These are phyloP conservation scores for Emmonsia crescens DNA, from an alignment of 2,329 filamentous ascomycete species.

Conservation along the genomic window DNA sequence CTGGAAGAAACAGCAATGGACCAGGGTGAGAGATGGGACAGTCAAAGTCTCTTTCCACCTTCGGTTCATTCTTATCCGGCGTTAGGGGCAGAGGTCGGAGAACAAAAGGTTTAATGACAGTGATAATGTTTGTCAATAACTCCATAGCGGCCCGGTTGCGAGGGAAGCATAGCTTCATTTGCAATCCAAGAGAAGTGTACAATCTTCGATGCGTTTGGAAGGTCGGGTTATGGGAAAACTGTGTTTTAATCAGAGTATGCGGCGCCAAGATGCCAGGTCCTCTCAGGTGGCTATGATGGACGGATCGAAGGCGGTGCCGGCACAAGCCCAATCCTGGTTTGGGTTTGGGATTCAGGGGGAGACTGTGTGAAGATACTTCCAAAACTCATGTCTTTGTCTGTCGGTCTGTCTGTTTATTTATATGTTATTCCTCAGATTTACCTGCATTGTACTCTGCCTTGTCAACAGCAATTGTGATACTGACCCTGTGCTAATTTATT, in stretches of 20 bases:
- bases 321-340: constrained; percentile 5
- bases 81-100: neutral
- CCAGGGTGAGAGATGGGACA: neutral
- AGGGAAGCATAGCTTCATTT: neutral
- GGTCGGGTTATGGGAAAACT: constrained; percentile 2
- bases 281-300: constrained; percentile 5
- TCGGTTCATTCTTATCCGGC: neutral
- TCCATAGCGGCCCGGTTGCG: neutral
- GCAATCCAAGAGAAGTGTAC: constrained; percentile 1
- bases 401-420: neutral
- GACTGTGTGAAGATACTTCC: neutral
- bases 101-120: neutral
- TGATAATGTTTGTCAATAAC: neutral
- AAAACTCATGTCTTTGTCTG: neutral
- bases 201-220: constrained; percentile 1
- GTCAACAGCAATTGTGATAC: neutral
- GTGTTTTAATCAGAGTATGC: constrained; percentile 5
- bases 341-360: neutral
- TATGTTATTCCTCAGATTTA: neutral
- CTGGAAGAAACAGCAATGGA: neutral
- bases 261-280: neutral
- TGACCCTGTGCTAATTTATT: neutral
- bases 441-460: neutral
- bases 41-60: neutral
- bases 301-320: neutral